Base-by-base conservation (phyloP, 805 yeast species). In the Pichia ethanolica region DNA sequence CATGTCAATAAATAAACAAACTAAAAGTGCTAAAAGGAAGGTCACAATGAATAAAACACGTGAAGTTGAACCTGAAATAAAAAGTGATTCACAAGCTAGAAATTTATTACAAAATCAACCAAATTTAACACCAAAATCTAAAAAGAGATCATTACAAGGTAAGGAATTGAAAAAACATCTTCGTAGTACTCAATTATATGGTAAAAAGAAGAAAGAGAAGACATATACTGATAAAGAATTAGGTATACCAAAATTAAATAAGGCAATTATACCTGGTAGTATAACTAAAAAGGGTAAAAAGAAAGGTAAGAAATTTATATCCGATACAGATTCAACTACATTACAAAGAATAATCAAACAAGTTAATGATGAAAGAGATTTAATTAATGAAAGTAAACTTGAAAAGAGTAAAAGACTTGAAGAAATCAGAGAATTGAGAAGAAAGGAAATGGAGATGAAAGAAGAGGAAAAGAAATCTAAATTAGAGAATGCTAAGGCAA, bases 371-470 rank as follows among this genome's bases (percentile, higher is more conserved):
- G 79, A 83, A 53, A 75, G 82, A 55, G 97, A 91, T 53, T 75
- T 78, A 40, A 77, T 80, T 8, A 82, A 84, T 58, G 96, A 90
- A 61, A 85, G 96, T 57, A 93, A 89, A 67, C 72, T 93, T 49
- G 99, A 91, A 63, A 88, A 87, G 62, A 83, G 96, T 0, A 80
- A 87, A 62, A 82, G 95, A 66, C 73, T 93, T 44, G 97, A 91
- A 66, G 95, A 87, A 58, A 79, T 91, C 51, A 77, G 99, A 61
- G 96, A 89, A 41, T 71, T 89, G 56, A 88, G 86, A 71, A 80
- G 88, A 60, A 75, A 83, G 67, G 98, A 93, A 65, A 79, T 91
- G 55, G 97, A 91, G 64, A 73, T 84, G 63, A 85, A 83, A 62
- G 97, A 91, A 59, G 76, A 77, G 47, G 80, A 71, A 35, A 88